Evolutionary conservation across 1,284 basidiomycete species (phyloP), one percentile per base, ranked within the genome.

Genomic region (Neonothopanus nambi): DNA sequence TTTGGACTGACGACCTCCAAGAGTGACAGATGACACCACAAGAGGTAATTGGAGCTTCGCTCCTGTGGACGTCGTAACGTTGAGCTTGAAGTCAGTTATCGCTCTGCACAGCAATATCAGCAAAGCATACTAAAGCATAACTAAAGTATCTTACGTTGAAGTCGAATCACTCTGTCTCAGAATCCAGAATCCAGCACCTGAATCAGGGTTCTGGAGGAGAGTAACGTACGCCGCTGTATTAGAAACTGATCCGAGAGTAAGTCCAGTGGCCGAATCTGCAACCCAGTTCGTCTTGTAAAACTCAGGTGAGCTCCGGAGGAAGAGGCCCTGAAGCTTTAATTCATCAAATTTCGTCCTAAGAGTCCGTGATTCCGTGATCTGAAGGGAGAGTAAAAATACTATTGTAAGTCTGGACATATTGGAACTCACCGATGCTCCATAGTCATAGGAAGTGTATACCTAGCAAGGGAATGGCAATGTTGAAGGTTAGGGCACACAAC

Each of bases 271-370:
- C 37, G 80, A 76, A 57, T 90, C 79, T 1, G 82, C 83, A 17
- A 91, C 70, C 78, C 83, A 81, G 57, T 89, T 79, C 0, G 90
- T 91, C 69, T 89, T 87, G 67, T 82, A 81, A 64, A 92, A 89
- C 35, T 85, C 82, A 0, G 82, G 84, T 5, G 87, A 85, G 58
- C 82, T 87, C 36, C 89, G 83, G 35, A 91, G 65, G 72, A 57
- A 57, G 43, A 47, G 54, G 30, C 51, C 73, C 59, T 78, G 75
- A 18, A 78, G 58, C 59, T 79, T 79, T 48, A 79, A 63, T 55
- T 80, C 78, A 52, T 78, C 77, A 59, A 73, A 78, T 58, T 79
- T 79, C 54, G 79, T 76, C 28, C 77, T 70, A 15, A 79, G 67
- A 3, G 74, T 72, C 37, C 78, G 68, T 50, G 77, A 75, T 64